phyloP scores from a whole-genome alignment of 1,284 basidiomycete species.

The Malassezia globosa region DNA sequence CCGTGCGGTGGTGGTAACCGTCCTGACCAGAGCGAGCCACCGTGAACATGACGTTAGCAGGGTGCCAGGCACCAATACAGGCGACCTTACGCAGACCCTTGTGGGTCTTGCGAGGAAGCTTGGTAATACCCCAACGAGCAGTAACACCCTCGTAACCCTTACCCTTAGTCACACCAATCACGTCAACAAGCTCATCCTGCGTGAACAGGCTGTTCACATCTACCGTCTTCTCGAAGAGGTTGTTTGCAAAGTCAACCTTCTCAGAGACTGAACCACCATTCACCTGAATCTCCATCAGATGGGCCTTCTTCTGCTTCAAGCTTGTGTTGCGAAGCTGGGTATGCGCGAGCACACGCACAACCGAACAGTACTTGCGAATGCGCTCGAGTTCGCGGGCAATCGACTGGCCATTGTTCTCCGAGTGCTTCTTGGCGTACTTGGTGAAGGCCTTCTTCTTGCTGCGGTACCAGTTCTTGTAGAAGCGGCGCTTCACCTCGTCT shows the following conservation, averaged over 20 bases:
- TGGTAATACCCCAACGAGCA: conserved; percentile 98
- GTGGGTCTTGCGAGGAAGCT: conserved; percentile 96
- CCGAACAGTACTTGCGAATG: conserved; percentile 99
- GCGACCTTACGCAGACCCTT: conserved; percentile 93
- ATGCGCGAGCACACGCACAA: conserved; percentile 98
- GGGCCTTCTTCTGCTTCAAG: conserved; percentile 97
- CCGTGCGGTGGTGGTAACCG: conserved; percentile 95
- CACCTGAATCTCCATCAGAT: conserved; percentile 99
- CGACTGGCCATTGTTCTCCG: conserved; percentile 85
- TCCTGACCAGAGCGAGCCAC: conserved; percentile 98
- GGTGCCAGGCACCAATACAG: conserved; percentile 99
- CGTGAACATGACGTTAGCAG: conserved; percentile 98
- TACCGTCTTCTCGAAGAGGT: conserved; percentile 93
- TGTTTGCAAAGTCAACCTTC: conserved; percentile 94
- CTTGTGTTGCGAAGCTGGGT: conserved; percentile 90
- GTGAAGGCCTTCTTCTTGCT: conserved; percentile 99
- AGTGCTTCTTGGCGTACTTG: conserved; percentile 94
- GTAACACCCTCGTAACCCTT: conserved; percentile 99
- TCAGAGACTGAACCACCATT: conserved; percentile 94
- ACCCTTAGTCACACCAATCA: conserved; percentile 98
- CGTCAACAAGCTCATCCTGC: conserved; percentile 91
- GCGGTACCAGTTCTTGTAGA: conserved; percentile 99
- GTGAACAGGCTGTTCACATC: conserved; percentile 79
- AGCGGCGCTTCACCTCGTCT: conserved; percentile 88
- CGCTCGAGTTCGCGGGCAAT: conserved; percentile 93